Conservation (phyloP, 805 yeast species). For the Candida hispaniensis region DNA sequence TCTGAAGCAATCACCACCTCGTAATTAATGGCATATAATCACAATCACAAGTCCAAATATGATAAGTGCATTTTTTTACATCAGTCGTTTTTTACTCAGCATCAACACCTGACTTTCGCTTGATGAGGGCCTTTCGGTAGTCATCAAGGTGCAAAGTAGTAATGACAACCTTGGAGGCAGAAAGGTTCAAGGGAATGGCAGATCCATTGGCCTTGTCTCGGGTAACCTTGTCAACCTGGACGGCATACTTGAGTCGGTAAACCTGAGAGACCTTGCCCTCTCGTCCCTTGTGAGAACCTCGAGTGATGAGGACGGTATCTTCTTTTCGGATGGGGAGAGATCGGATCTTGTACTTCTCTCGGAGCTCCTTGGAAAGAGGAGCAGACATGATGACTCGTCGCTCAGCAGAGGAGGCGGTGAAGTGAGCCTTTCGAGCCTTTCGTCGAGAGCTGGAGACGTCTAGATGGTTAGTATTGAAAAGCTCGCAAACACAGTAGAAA, state of each 20-base stretch:
- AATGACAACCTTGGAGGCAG: slow-evolving; percentile 98
- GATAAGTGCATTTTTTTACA: slow-evolving; percentile 16
- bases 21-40: too few relatives aligned
- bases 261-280: slow-evolving; percentile 97
- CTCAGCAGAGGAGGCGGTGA: slow-evolving; percentile 92
- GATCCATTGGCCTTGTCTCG: slow-evolving; percentile 98
- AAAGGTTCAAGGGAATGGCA: slow-evolving; percentile 91
- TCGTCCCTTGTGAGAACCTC: slow-evolving; percentile 99
- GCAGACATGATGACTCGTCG: slow-evolving; percentile 95
- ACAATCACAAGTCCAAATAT: too few relatives aligned
- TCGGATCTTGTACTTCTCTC: slow-evolving; percentile 92
- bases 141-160: slow-evolving; percentile 97
- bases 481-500: not conserved
- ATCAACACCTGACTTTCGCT: slow-evolving; percentile 93
- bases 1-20: too few relatives aligned
- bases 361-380: slow-evolving; percentile 97
- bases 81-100: slow-evolving; percentile 58
- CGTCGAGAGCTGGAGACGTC: slow-evolving; percentile 99
- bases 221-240: slow-evolving; percentile 94
- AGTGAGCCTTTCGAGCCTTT: slow-evolving; percentile 99
- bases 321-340: slow-evolving; percentile 96
- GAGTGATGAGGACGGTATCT: slow-evolving; percentile 88
- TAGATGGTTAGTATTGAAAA: too few relatives aligned
- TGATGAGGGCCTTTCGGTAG: slow-evolving; percentile 96
- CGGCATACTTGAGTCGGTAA: slow-evolving; percentile 96